Percentiles rank a stretch among this genome's conserved stretches.
These are phyloP conservation scores for Dichotomocladium elegans DNA, from an alignment of 371 early-diverging fungal genomes.

Conservation along the genomic window DNA sequence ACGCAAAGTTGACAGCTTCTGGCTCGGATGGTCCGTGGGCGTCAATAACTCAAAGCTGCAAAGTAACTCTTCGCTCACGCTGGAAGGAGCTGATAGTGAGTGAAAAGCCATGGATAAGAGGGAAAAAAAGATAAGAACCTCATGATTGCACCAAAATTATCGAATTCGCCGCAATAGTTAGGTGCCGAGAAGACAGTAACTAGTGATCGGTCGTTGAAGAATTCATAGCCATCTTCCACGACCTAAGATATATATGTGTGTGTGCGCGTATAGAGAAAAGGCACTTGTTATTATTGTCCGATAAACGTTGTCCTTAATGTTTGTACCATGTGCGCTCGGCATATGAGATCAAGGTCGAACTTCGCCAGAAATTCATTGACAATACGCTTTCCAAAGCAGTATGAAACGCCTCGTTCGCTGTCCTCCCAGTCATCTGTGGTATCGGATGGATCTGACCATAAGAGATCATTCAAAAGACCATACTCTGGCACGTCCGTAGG, in stretches of 20 bases:
- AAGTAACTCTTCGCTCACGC: constrained; percentile 88
- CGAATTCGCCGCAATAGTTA: constrained; percentile 99
- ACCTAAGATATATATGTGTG: constrained; percentile 61
- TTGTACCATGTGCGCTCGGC: constrained; percentile 89
- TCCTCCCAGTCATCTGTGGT: constrained; percentile 89
- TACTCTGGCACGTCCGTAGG: constrained; percentile 98
- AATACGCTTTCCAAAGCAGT: constrained; percentile 90
- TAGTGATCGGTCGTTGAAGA: constrained; percentile 91
- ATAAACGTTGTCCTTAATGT: constrained; percentile 63
- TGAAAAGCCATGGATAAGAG: too few species aligned
- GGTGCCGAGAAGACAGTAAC: constrained; percentile 99
- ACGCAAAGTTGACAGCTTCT: constrained; percentile 1
- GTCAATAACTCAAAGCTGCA: constrained; percentile 80
- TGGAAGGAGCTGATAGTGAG: too few species aligned
- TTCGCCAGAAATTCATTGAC: constrained; percentile 79
- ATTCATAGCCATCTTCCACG: constrained; percentile 99
- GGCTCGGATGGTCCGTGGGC: constrained; percentile 37
- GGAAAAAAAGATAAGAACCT: too few species aligned
- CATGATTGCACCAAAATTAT: constrained; percentile 97
- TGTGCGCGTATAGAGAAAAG: constrained; percentile 92
- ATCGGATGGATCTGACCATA: constrained; percentile 91
- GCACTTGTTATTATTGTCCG: too few species aligned
- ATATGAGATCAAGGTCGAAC: constrained; percentile 87
- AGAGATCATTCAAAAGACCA: constrained; percentile 79
- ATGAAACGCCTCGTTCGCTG: constrained; percentile 97